Evolutionary conservation across 2,329 filamentous ascomycete species (phyloP).

Genomic region (Phialophora verrucosa): DNA sequence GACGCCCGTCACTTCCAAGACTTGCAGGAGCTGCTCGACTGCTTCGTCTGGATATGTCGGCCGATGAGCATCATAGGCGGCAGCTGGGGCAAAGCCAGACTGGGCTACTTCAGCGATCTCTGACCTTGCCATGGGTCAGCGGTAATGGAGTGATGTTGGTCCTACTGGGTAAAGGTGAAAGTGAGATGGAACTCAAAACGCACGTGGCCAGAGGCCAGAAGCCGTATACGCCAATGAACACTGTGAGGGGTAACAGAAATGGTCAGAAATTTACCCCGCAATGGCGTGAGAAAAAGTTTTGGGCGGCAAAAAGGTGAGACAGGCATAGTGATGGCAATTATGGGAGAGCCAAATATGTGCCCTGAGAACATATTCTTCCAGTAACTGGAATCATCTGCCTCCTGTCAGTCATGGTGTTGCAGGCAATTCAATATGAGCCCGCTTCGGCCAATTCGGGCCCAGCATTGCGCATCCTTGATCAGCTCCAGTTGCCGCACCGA

Average conservation of each 20-base stretch:
- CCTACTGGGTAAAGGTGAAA: neutral
- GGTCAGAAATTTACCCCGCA: constrained; percentile 13
- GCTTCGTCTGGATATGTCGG: constrained; percentile 68
- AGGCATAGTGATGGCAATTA: neutral
- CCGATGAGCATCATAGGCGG: constrained; percentile 69
- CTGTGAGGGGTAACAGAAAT: constrained; percentile 16
- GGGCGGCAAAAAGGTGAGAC: neutral
- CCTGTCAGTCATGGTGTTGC: constrained; percentile 53
- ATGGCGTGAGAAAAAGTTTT: constrained; percentile 20
- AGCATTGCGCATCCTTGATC: constrained; percentile 64
- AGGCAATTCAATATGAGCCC: constrained; percentile 66
- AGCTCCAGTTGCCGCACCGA: constrained; percentile 66
- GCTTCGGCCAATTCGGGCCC: constrained; percentile 47
- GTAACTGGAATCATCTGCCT: neutral
- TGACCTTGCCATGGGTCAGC: constrained; percentile 15
- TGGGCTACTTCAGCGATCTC: constrained; percentile 41
- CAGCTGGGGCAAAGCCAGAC: constrained; percentile 67
- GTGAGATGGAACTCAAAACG: neutral
- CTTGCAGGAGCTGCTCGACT: constrained; percentile 63
- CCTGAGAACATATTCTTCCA: neutral
- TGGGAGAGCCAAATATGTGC: neutral
- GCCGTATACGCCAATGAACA: neutral
- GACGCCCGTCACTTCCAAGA: constrained; percentile 58
- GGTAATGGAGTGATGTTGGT: neutral
- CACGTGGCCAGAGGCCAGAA: neutral